Percentiles rank a stretch among this genome's conserved stretches.
Evolutionary conservation across 2,329 filamentous ascomycete genomes (phyloP).

Genomic region (Mollisiaceae sp.): DNA sequence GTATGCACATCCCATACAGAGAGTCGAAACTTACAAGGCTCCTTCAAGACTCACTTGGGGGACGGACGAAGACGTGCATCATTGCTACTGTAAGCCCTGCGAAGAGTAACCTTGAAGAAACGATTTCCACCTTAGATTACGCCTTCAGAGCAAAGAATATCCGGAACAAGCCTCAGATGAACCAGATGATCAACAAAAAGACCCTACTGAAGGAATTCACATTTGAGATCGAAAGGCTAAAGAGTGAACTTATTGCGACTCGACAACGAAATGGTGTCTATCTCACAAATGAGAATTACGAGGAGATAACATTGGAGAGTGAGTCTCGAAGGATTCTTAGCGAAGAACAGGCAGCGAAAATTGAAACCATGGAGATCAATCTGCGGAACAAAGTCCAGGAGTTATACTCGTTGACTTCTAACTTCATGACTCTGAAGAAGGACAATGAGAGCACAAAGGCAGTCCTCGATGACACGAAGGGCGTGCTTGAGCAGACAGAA

Average conservation of each 20-base stretch:
- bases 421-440: conserved; percentile 86
- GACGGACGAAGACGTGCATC: conserved; percentile 96
- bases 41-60: conserved; percentile 94
- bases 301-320: conserved; percentile 89
- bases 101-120: conserved; percentile 95
- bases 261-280: conserved; percentile 95
- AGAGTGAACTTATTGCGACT: conserved; percentile 90
- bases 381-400: conserved; percentile 94
- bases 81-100: conserved; percentile 96
- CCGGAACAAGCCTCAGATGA: conserved; percentile 95
- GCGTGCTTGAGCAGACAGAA: conserved; percentile 85
- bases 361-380: conserved; percentile 89
- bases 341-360: conserved; percentile 90
- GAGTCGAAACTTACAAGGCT: conserved; percentile 96
- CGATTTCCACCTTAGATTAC: conserved; percentile 96
- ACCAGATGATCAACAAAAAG: conserved; percentile 90
- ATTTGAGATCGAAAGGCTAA: conserved; percentile 89
- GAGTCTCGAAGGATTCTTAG: conserved; percentile 90
- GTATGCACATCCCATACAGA: conserved; percentile 85
- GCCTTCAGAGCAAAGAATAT: conserved; percentile 99
- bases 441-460: conserved; percentile 80
- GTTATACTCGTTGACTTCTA: conserved; percentile 82
- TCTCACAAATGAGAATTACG: conserved; percentile 84
- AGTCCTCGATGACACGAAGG: conserved; percentile 78
- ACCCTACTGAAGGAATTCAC: conserved; percentile 90